Base-by-base conservation (phyloP, 768 basidiomycete genomes). In the Suillus subaureus region DNA sequence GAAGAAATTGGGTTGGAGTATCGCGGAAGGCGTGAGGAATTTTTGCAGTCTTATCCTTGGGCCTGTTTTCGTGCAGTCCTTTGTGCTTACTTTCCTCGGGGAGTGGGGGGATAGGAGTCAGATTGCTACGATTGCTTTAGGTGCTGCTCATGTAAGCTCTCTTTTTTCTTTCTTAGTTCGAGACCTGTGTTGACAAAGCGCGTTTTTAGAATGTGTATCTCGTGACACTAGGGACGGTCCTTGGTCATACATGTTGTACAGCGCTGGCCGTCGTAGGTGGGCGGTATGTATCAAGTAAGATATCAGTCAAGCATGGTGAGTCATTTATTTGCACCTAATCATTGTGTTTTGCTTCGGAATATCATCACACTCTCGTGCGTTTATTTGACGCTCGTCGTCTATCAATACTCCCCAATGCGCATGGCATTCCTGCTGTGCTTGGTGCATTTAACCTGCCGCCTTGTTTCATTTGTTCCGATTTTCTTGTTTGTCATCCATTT, bases 11-110 rank as follows among this genome's bases (percentile, higher is more conserved):
- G 13, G 56, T 26, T 39, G 16, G 57, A 18, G 57, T 58, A 11
- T 84, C 52, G 70, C 72, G 21, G 91, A 96, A 23, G 90, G 94
- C 11, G 80, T 87, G 6, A 84, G 94, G 70, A 96, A 96, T 74
- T 89, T 95, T 71, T 91, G 87, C 75, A 89, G 88, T 71, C 79
- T 96, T 21, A 77, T 96, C 69, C 79, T 98, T 23, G 95, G 93
- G 0, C 97, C 97, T 0, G 57, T 58, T 11, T 97, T 98, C 73
- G 95, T 96, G 3, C 96, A 99, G 77, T 88, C 94, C 0, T 98
- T 99, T 72, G 81, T 97, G 39, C 82, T 99, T 66, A 99, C 97
- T 0, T 98, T 98, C 79, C 82, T 99, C n/a, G 97, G 96, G 12
- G 97, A 99, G 79, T 99, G 97, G 97, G 97, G 97, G 0, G 97